Percentiles rank a stretch among this genome's conserved stretches.
Evolutionary conservation across 108 stramenopile genomes (phyloP).

Genomic region (Schizochytrium sp.): DNA sequence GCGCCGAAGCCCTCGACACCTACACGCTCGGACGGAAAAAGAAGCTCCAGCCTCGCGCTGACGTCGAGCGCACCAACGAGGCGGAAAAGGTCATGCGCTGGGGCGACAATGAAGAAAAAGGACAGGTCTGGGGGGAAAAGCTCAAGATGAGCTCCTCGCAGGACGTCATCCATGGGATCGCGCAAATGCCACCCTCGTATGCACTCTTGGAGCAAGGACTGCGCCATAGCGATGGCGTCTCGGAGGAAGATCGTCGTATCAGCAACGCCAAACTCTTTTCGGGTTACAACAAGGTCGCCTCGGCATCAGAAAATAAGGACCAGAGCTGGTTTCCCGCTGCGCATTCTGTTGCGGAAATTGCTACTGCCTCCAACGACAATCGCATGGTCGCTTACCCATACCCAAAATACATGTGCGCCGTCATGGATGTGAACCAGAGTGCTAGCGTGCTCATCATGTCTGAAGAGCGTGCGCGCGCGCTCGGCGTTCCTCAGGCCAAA

Average conservation of each 20-base stretch:
- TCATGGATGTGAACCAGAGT: neutral
- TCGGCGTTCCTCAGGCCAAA: neutral
- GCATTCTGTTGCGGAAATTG: neutral
- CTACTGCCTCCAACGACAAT: neutral
- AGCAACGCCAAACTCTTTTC: neutral
- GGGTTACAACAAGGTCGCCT: neutral
- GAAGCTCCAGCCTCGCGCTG: neutral
- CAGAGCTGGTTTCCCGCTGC: neutral
- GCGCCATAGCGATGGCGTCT: neutral
- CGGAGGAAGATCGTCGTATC: neutral
- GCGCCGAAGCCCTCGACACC: neutral
- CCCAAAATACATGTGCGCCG: neutral
- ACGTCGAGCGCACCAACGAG: neutral
- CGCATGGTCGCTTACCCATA: slow-evolving; percentile 6
- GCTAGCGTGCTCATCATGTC: neutral
- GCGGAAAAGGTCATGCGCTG: neutral
- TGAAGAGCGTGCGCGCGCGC: neutral
- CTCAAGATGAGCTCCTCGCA: neutral
- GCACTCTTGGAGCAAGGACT: neutral
- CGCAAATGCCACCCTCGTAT: neutral
- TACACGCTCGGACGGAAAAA: neutral
- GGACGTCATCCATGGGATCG: neutral
- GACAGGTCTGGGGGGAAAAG: neutral
- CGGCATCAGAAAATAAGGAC: neutral
- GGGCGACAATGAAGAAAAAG: neutral